A percentile compares a stretch with the other conserved stretches of the same genome.
phyloP scores from a whole-genome alignment of 1,284 basidiomycete genomes.

The Moesziomyces globuligerus region DNA sequence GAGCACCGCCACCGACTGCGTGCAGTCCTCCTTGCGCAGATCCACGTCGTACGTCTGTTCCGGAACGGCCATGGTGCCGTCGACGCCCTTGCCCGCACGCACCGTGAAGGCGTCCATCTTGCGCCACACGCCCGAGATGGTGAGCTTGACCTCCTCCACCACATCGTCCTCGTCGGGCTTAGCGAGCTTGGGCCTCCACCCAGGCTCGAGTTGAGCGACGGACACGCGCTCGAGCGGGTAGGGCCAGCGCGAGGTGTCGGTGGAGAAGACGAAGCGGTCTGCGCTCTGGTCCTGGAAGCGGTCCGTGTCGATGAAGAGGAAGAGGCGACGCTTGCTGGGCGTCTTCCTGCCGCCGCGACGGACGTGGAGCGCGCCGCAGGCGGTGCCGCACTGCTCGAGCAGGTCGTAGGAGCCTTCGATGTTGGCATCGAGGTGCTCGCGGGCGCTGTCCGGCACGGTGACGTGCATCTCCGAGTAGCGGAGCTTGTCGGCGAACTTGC shows the following conservation, averaged over 20 bases:
- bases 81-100: constrained; percentile 17
- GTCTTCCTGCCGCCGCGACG: constrained; percentile 71
- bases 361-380: constrained; percentile 85
- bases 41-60: constrained; percentile 27
- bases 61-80: constrained; percentile 42
- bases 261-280: constrained; percentile 55
- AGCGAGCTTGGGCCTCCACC: constrained; percentile 49
- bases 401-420: constrained; percentile 83
- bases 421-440: constrained; percentile 77
- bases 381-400: constrained; percentile 86
- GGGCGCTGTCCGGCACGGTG: constrained; percentile 72
- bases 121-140: constrained; percentile 44
- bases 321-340: constrained; percentile 63
- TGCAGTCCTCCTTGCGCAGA: constrained; percentile 37
- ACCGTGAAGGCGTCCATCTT: constrained; percentile 22
- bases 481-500: constrained; percentile 75
- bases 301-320: constrained; percentile 56
- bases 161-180: constrained; percentile 15
- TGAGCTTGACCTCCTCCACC: constrained; percentile 39
- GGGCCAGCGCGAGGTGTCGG: constrained; percentile 47
- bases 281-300: constrained; percentile 48
- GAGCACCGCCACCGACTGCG: constrained; percentile 39
- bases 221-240: constrained; percentile 51
- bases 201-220: constrained; percentile 40
- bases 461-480: constrained; percentile 79